Evolutionary conservation across 2,329 filamentous ascomycete genomes (phyloP).

Genomic region (Cladosporium velox): DNA sequence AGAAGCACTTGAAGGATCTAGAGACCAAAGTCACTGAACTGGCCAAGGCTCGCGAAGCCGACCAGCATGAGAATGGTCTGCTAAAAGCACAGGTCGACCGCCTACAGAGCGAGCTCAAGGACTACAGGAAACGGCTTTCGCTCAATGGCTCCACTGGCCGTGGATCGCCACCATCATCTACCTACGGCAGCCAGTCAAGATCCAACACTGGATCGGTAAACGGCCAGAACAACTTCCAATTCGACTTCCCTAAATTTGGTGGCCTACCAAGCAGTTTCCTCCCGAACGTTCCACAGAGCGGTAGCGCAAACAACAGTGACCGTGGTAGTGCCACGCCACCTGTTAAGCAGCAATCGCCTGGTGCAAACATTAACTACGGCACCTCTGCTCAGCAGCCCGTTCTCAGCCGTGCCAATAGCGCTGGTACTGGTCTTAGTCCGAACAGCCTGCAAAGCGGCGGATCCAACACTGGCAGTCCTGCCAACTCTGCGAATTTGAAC

Average conservation of each 20-base stretch:
- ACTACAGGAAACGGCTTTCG: conserved; percentile 86
- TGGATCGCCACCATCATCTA: conserved; percentile 53
- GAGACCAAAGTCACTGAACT: conserved; percentile 68
- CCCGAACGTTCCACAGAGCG: conserved; percentile 27
- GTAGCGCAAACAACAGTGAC: conserved; percentile 39
- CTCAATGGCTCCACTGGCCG: conserved; percentile 54
- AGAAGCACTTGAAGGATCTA: conserved; percentile 83
- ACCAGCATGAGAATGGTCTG: conserved; percentile 81
- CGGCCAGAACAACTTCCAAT: conserved; percentile 68
- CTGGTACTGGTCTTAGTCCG: conserved; percentile 42
- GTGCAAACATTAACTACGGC: conserved; percentile 13
- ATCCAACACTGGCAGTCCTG: conserved; percentile 31
- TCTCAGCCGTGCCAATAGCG: conserved; percentile 32
- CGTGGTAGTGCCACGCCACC: conserved; percentile 32
- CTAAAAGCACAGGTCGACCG: conserved; percentile 87
- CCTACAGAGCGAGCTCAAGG: conserved; percentile 78
- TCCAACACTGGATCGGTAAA: conserved; percentile 45
- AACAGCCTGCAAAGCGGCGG: conserved; percentile 23
- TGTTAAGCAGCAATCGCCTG: conserved; percentile 28
- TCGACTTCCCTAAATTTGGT: conserved; percentile 95
- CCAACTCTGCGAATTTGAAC: conserved; percentile 14
- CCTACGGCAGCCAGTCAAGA: conserved; percentile 10
- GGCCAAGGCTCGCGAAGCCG: conserved; percentile 78
- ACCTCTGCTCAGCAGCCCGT: conserved; percentile 30
- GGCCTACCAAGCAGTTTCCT: conserved; percentile 62